Evolutionary conservation across 2,329 filamentous ascomycete genomes (phyloP), one percentile per base, ranked within the genome.

Genomic region (Colletotrichum sp.): DNA sequence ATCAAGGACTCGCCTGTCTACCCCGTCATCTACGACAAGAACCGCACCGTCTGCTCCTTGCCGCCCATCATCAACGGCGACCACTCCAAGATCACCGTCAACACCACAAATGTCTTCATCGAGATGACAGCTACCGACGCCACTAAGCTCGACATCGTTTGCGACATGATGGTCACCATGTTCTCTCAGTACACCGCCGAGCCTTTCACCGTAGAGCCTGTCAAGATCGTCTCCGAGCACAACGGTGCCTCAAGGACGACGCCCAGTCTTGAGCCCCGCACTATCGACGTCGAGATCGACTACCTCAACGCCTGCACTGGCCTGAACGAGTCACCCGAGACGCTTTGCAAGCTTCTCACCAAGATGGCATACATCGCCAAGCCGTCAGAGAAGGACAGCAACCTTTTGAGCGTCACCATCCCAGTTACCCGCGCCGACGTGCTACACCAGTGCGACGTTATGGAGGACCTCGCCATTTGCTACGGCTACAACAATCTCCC

Each of bases 401-500:
- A 95, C 82, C 87, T 97, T 66, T 89, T 98, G 76, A 94, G 98
- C 81, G 93, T 99, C 32, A 90, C 93, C 44, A 92, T 99, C 28
- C 97, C 97, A 10, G 92, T 96, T 36, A 99, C 96, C 63, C 92
- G 97, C 77, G 96, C 97, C 64, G 97, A 99, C 84, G 94, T 99
- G 57, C 92, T 99, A 36, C 97, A 99, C 85, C 95, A 98, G 83
- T 98, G 96, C 81, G 97, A 99, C 84, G 95, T 99, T 80, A 99
- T 99, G 96, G 97, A 99, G 87, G 98, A 99, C 83, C 93, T 98
- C 24, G 97, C 96, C 55, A 97, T 99, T 79, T 96, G 95, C 69
- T 98, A 99, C 84, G 97, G 98, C 79, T 99, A 98, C 91, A 99
- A 99, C 90, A 95, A 95, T 78, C 93, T 99, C 22, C 96, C 96